These are phyloP conservation scores for Cladochytrium replicatum DNA, from an alignment of 192 early-diverging fungal genomes.

Conservation along the genomic window DNA sequence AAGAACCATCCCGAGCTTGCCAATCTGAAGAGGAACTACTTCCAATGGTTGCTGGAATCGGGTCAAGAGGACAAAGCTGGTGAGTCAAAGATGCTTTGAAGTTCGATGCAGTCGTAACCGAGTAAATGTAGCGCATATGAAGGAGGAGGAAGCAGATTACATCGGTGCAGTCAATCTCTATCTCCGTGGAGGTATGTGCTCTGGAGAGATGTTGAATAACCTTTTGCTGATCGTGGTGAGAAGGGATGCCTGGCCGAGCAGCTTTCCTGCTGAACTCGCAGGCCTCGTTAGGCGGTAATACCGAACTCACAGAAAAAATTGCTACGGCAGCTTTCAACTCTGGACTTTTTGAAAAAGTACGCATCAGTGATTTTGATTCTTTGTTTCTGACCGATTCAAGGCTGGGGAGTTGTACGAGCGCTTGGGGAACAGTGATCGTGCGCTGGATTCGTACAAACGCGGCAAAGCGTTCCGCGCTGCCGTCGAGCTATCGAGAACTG, in stretches of 20 bases:
- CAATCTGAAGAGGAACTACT: conserved; percentile 48
- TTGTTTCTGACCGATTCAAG: conserved; percentile 6
- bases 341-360: conserved; percentile 45
- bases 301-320: conserved; percentile 48
- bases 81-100: background rate
- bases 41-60: conserved; percentile 52
- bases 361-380: background rate
- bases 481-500: conserved; percentile 39
- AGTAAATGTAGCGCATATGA: conserved; percentile 14
- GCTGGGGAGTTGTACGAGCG: conserved; percentile 53
- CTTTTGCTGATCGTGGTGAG: background rate
- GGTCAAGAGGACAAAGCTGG: conserved; percentile 54
- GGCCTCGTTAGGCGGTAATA: conserved; percentile 20
- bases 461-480: conserved; percentile 52
- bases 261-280: conserved; percentile 34
- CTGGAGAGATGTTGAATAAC: conserved; percentile 3
- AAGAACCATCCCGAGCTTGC: conserved; percentile 54
- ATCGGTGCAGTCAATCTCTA: conserved; percentile 46
- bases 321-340: conserved; percentile 41
- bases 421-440: conserved; percentile 40
- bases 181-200: conserved; percentile 39
- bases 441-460: conserved; percentile 46
- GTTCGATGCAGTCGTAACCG: background rate
- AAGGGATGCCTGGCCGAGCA: conserved; percentile 46
- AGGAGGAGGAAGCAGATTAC: conserved; percentile 50